A percentile compares a stretch with the other conserved stretches of the same genome.
Evolutionary conservation across 257 asterid species (phyloP).

Genomic region (Nicotiana tabacum): DNA sequence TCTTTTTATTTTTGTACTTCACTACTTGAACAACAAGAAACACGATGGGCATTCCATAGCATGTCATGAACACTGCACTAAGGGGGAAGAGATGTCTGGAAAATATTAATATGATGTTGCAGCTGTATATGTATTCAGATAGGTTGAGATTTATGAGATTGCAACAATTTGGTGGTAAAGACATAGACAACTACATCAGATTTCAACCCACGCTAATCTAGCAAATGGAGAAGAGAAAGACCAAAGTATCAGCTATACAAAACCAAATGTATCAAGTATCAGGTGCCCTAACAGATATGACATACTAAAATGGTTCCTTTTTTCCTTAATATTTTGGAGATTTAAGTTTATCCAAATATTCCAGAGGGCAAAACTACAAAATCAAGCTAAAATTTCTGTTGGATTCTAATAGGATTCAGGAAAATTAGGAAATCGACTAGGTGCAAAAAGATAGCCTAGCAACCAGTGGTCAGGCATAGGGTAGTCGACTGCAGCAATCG

Average conservation of each 20-base stretch:
- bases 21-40: neutral
- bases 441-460: too few relatives aligned
- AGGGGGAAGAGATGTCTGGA: neutral
- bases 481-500: too few relatives aligned
- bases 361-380: neutral
- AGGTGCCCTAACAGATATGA: neutral
- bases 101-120: neutral
- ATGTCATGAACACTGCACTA: neutral
- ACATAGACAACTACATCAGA: neutral
- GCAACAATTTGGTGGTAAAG: neutral
- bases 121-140: neutral
- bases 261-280: neutral
- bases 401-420: too few relatives aligned
- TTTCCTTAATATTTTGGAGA: neutral
- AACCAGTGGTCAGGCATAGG: too few relatives aligned
- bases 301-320: neutral
- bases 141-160: neutral
- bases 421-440: too few relatives aligned
- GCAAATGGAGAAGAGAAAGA: neutral
- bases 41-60: neutral
- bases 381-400: neutral
- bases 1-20: neutral
- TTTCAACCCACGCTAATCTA: neutral
- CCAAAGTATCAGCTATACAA: neutral
- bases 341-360: neutral